These are phyloP conservation scores for Jatropha multifida DNA, from an alignment of 441 rosid species.

Conservation along the genomic window DNA sequence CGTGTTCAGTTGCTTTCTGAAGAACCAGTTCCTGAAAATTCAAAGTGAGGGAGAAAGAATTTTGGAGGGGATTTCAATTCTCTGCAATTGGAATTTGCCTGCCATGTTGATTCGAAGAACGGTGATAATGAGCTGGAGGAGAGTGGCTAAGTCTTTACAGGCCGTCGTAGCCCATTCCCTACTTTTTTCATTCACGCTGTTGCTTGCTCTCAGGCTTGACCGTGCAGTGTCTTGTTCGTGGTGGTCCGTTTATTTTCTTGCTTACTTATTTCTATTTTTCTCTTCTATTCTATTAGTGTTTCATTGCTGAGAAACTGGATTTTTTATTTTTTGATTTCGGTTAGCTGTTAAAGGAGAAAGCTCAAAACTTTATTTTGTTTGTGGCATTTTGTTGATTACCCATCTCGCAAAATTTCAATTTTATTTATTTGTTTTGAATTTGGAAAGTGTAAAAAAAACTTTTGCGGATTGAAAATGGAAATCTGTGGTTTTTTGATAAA, in stretches of 20 bases:
- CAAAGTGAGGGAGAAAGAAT: background rate
- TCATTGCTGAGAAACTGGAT: constrained; percentile 19
- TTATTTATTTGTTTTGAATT: background rate
- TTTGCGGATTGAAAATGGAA: background rate
- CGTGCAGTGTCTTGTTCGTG: constrained; percentile 54
- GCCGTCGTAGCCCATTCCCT: constrained; percentile 61
- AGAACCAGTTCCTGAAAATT: background rate
- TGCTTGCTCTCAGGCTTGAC: constrained; percentile 74
- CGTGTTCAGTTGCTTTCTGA: background rate
- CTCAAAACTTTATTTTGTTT: background rate
- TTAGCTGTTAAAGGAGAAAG: background rate
- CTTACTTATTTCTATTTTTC: background rate
- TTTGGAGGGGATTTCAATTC: background rate
- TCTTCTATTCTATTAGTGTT: background rate
- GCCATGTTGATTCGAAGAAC: constrained; percentile 55
- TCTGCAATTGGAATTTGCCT: background rate
- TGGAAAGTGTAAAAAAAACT: background rate
- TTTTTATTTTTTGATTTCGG: background rate
- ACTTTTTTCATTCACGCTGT: constrained; percentile 76
- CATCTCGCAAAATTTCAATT: background rate
- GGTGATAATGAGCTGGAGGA: constrained; percentile 71
- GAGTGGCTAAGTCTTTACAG: constrained; percentile 68
- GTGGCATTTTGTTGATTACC: constrained; percentile 1
- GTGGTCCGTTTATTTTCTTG: constrained; percentile 53
- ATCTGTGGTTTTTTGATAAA: background rate